Evolutionary conservation across 2,329 filamentous ascomycete species (phyloP), one percentile per base, ranked within the genome.

Genomic region (Colletotrichum euphorbiae): DNA sequence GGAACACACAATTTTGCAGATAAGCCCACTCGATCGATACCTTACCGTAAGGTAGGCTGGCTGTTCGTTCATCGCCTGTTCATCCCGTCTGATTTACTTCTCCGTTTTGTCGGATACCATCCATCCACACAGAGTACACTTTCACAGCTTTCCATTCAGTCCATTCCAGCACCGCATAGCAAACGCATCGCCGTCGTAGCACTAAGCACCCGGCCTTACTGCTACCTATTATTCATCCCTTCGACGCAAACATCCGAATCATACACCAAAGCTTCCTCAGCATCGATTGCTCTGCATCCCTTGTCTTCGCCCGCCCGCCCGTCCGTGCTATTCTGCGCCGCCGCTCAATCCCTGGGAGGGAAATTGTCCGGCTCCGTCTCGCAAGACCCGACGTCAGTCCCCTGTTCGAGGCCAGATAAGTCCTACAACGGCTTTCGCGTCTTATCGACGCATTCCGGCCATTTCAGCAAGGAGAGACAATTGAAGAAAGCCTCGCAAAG

Each of bases 351-450:
- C 33, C 33, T 9, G 12, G 9, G 9, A 38, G 12, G 33, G 38
- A 45, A 63, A 54, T 36, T 51, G 63, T 17, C 48, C 51, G 36
- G 58, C 13, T 28, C 51, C 50, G 43, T 42, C 48, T 38, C 33
- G 46, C 62, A 12, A 60, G 31, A 28, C 28, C 28, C 17, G 5
- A 15, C 15, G 28, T 43, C 24, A 19, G 56, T 50, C 13, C 56
- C 33, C 56, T 59, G 43, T 38, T n/a, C 33, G 59, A 63, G 58
- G 63, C 58, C 50, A 62, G 50, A 62, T 40, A 67, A 43, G 33
- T 48, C 42, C 33, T 51, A 50, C 45, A 15, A 24, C 62, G 28
- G 33, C 13, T 64, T 24, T 33, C 31, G 56, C 21, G 28, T 51
- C 9, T 51, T 33, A n/a, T 38, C 13, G 28, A 19, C 15, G 19